These are phyloP conservation scores for Saturnispora gosingensis DNA, from an alignment of 805 yeast species.

Conservation along the genomic window DNA sequence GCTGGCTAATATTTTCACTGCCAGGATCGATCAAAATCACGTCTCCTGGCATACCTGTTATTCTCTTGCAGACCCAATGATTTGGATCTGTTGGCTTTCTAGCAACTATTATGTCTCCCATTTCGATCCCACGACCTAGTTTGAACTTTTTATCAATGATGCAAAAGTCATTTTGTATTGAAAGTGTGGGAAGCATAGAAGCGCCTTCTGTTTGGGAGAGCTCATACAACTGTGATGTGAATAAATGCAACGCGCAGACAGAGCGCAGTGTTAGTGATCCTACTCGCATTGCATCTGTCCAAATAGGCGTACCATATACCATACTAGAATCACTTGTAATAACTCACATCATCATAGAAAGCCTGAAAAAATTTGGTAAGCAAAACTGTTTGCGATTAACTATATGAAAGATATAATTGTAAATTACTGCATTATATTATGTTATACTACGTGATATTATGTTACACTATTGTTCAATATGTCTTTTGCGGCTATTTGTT, in stretches of 20 bases:
- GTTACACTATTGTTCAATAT: conserved; percentile 3
- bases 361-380: neutral
- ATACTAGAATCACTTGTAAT: neutral
- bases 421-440: neutral
- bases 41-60: conserved; percentile 96
- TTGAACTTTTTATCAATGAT: conserved; percentile 59
- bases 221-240: conserved; percentile 20
- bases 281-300: conserved; percentile 10
- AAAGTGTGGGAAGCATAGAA: conserved; percentile 89
- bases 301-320: neutral
- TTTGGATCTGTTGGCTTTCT: conserved; percentile 82
- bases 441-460: neutral
- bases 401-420: neutral
- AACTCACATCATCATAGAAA: neutral
- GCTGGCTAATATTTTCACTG: conserved; percentile 35
- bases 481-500: conserved; percentile 1
- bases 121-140: conserved; percentile 53
- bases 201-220: conserved; percentile 71
- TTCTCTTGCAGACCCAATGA: conserved; percentile 82
- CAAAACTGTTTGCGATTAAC: neutral
- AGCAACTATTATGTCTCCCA: conserved; percentile 87
- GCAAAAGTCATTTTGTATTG: conserved; percentile 66
- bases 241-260: conserved; percentile 57
- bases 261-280: conserved; percentile 40
- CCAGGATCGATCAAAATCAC: conserved; percentile 74